Base-by-base conservation (phyloP, 257 asterid species). In the Lithospermum erythrorhizon region DNA sequence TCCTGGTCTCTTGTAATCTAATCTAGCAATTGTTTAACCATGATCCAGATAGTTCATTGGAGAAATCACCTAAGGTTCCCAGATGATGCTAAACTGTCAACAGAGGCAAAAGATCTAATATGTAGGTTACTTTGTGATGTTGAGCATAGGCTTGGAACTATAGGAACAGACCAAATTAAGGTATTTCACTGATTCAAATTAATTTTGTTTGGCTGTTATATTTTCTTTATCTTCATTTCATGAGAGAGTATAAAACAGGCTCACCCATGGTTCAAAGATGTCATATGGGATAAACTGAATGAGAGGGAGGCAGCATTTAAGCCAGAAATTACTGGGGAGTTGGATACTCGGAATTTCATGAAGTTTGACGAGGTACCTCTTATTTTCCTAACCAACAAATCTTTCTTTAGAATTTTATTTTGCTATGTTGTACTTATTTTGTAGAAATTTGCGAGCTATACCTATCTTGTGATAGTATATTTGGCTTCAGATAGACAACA, bases 291-390 rank as follows among this genome's bases (percentile, higher is more conserved):
- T 69, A 81, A 78, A 74, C 79, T 93, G 25, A 89, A 89, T 75
- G 98, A 89, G 70, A 89, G 83, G 96, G 96, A 93, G 72, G 98
- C 97, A 20, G 95, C 97, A 71, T 93, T 84, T 76, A 84, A 79
- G 71, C 97, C 95, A 55, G 87, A 82, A 77, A 90, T 93, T 67
- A 89, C 84, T 41, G 97, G 91, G 54, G 98, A 93, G 81, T 85
- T 89, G 75, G 98, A 93, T 70, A 93, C 98, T 60, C 94, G 80
- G 68, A 93, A 93, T 74, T 93, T 89, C 72, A 84, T 91, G 97
- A 91, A 88, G 81, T 86, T 88, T 71, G 97, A 91, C 58, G 98
- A 91, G 63, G 98, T 91, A 84, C 66, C 57, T 47, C 47, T 22
- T 67, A 21, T 52, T 58, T 4, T 35, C 45, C 3, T 4, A 24